phyloP scores from a whole-genome alignment of 2,329 filamentous ascomycete genomes.

The Hypoxylon sp. region DNA sequence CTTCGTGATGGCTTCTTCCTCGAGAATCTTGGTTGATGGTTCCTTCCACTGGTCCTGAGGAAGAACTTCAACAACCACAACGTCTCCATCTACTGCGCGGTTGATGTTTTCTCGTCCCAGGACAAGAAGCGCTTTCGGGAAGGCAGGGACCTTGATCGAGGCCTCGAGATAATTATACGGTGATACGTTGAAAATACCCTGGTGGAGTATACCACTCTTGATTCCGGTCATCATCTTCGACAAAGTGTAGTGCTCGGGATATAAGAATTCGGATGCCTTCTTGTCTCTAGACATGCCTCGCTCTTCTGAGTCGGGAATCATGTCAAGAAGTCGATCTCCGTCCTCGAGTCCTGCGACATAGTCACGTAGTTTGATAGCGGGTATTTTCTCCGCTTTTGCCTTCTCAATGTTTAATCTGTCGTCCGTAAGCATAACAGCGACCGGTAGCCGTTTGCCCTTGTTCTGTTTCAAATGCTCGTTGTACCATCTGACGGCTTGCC shows the following conservation, averaged over 20 bases:
- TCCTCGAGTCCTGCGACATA: conserved; percentile 91
- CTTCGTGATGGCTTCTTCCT: conserved; percentile 91
- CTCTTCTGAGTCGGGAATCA: conserved; percentile 87
- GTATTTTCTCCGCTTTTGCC: conserved; percentile 81
- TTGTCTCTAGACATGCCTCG: conserved; percentile 74
- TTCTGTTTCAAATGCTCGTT: conserved; percentile 80
- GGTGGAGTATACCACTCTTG: conserved; percentile 89
- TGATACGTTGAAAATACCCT: conserved; percentile 95
- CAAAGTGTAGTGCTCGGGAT: conserved; percentile 89
- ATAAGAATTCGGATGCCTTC: conserved; percentile 78
- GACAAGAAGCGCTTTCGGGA: conserved; percentile 89
- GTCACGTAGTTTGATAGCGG: conserved; percentile 76
- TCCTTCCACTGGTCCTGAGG: conserved; percentile 97
- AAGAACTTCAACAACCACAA: conserved; percentile 92
- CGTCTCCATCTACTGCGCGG: conserved; percentile 89
- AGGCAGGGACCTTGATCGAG: conserved; percentile 89
- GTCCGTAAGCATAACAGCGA: conserved; percentile 93
- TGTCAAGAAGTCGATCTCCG: conserved; percentile 87
- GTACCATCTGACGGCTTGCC: conserved; percentile 92
- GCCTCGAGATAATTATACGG: conserved; percentile 98
- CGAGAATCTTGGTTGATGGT: conserved; percentile 94
- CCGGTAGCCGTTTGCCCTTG: conserved; percentile 74
- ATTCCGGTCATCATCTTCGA: conserved; percentile 96
- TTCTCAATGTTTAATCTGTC: conserved; percentile 90
- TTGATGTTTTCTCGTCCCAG: conserved; percentile 97